phyloP scores from a whole-genome alignment of 805 yeast genomes.

The Torulaspora delbrueckii region DNA sequence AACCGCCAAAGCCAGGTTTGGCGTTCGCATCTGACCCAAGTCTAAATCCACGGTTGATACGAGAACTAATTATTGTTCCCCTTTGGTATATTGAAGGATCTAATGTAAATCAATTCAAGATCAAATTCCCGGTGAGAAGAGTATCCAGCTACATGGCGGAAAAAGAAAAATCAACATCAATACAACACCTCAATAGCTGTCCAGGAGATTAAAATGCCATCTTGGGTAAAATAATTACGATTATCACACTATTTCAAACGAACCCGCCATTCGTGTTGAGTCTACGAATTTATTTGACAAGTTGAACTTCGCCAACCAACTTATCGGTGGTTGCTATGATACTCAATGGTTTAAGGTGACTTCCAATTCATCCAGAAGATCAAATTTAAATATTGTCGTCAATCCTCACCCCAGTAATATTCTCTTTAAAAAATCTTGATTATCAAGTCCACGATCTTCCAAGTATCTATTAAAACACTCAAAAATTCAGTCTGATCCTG shows the following conservation, averaged over 20 bases:
- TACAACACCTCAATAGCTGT: neutral
- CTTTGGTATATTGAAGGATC: neutral
- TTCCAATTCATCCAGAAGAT: too few species aligned
- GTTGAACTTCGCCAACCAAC: too few species aligned
- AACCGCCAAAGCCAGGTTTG: constrained; percentile 7
- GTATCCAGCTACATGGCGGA: neutral
- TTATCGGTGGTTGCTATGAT: too few species aligned
- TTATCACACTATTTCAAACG: neutral
- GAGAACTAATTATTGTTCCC: neutral
- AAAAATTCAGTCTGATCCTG: too few species aligned
- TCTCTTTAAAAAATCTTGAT: too few species aligned
- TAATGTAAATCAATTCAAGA: constrained; percentile 1
- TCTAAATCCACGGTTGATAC: neutral
- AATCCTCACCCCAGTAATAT: too few species aligned
- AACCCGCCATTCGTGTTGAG: neutral
- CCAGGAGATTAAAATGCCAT: neutral
- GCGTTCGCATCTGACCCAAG: neutral
- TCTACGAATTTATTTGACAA: neutral
- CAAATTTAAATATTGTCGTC: too few species aligned
- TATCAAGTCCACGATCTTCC: too few species aligned
- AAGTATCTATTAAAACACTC: too few species aligned
- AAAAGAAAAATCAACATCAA: neutral
- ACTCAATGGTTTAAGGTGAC: too few species aligned
- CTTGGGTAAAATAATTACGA: neutral
- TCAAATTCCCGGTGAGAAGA: neutral